A percentile compares a stretch with the other conserved stretches of the same genome.
phyloP scores from a whole-genome alignment of 495 filamentous ascomycete genomes.

The Acidiella bohemica region DNA sequence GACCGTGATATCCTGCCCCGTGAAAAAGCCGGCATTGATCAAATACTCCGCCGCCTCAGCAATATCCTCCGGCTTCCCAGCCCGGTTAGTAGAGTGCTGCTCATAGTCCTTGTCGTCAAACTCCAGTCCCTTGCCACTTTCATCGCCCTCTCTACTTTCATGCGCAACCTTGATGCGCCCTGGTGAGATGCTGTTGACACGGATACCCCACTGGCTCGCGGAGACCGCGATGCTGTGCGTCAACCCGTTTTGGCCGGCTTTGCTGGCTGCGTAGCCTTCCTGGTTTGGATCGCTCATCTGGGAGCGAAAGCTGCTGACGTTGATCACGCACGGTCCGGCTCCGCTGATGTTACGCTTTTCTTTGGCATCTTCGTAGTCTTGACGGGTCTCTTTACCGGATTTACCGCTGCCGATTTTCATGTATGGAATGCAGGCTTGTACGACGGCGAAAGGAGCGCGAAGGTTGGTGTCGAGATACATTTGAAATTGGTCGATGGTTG shows the following conservation, averaged over 20 bases:
- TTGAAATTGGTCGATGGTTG: slow-evolving; percentile 3
- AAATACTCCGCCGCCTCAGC: slow-evolving; percentile 24
- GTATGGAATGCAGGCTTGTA: slow-evolving; percentile 14
- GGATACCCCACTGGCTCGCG: slow-evolving; percentile 10
- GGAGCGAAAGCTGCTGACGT: slow-evolving; percentile 21
- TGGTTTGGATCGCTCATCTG: slow-evolving; percentile 21
- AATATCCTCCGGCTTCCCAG: slow-evolving; percentile 22
- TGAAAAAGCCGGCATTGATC: slow-evolving; percentile 19
- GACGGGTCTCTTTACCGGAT: neutral
- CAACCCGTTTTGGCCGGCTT: slow-evolving; percentile 20
- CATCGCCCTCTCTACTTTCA: slow-evolving; percentile 20
- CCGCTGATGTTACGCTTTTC: neutral
- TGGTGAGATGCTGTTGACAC: slow-evolving; percentile 20
- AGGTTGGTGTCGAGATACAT: slow-evolving; percentile 16
- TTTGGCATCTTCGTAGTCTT: neutral
- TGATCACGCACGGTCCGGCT: slow-evolving; percentile 20
- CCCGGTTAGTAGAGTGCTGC: slow-evolving; percentile 21
- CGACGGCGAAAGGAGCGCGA: slow-evolving; percentile 12
- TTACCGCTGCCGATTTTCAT: slow-evolving; percentile 1
- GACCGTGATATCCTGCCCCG: slow-evolving; percentile 20
- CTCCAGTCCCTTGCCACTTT: slow-evolving; percentile 9
- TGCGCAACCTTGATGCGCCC: slow-evolving; percentile 22
- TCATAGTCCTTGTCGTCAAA: slow-evolving; percentile 15
- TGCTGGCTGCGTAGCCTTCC: slow-evolving; percentile 22
- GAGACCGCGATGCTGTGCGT: slow-evolving; percentile 21